Conservation (phyloP, 2,329 filamentous ascomycete species). For the Claviceps humidiphila region DNA sequence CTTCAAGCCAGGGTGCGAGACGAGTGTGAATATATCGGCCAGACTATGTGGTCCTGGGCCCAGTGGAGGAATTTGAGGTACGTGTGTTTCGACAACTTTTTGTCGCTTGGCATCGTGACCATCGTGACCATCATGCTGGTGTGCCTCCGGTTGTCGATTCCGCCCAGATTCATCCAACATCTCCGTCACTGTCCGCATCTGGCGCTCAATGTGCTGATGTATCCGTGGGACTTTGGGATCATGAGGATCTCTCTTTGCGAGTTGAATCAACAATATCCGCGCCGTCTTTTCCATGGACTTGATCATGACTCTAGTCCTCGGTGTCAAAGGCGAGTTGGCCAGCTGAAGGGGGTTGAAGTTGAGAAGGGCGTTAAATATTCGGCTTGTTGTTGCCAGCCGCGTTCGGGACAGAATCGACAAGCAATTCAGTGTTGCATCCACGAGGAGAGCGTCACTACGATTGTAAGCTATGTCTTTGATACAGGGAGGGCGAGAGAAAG, state of each 20-base stretch:
- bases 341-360: conserved; percentile 86
- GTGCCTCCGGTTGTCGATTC: conserved; percentile 61
- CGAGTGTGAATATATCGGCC: conserved; percentile 78
- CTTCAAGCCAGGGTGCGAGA: conserved; percentile 55
- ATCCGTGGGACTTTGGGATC: conserved; percentile 65
- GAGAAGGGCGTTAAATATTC: conserved; percentile 73
- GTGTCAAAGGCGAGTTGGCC: conserved; percentile 62
- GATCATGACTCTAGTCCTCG: conserved; percentile 67
- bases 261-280: conserved; percentile 67
- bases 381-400: conserved; percentile 67
- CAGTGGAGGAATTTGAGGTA: conserved; percentile 51
- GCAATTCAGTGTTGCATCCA: conserved; percentile 85
- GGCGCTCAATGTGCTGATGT: conserved; percentile 73
- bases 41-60: conserved; percentile 64
- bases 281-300: conserved; percentile 94
- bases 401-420: conserved; percentile 72
- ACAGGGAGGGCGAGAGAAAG: not conserved
- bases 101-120: conserved; percentile 75
- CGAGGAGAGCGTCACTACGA: conserved; percentile 66
- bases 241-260: conserved; percentile 74
- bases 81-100: conserved; percentile 36
- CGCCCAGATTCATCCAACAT: conserved; percentile 65
- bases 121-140: conserved; percentile 58
- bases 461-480: conserved; percentile 5
- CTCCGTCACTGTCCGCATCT: conserved; percentile 65